Evolutionary conservation across 2,329 filamentous ascomycete genomes (phyloP), one percentile per base, ranked within the genome.

Genomic region (Fusarium tupiense): DNA sequence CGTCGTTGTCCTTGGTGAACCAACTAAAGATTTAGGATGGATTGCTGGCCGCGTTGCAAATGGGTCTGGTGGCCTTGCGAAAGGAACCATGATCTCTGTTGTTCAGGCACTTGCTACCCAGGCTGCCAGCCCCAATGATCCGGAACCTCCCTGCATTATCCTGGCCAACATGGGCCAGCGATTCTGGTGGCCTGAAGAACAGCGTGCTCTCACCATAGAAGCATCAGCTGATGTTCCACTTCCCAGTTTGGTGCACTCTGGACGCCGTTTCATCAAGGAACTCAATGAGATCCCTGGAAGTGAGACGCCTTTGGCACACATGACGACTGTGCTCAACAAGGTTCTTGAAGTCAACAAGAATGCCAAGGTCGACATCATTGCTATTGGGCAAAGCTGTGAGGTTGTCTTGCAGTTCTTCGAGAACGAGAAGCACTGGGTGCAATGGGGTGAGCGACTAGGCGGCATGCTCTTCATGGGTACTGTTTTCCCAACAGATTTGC

Each of bases 161-260:
- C 84, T 98, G 33, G 89, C 94, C 52, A 98, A 98, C 80, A 86
- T 90, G 8, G 94, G 94, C 9, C 91, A 97, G 82, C 84, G 93
- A 24, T 85, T 91, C 77, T 98, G 94, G 91, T 94, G 93, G 81
- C 90, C 93, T 46, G 87, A 89, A 59, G 87, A 87, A 3, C 83
- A 87, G 59, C 87, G 88, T 56, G 86, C 90, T 0, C 85, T 97
- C 69, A 93, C 89, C 2, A 80, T 87, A 3, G 79, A 80, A 0
- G 87, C 86, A 7, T 93, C 92, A 86, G 79, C 85, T 13, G 86
- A 85, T 4, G 83, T 92, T 50, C 91, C 91, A 2, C 88, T 91
- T 75, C 85, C 86, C 64, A 93, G 90, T 54, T 87, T 91, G 6
- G 90, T 91, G 17, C 90, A 93, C 69, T 80, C 83, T 8, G 86